Percentiles rank a stretch among this genome's conserved stretches.
Evolutionary conservation across 129 eudicot genomes (phyloP).

Genomic region (Rutidosis leptorrhynchoides): DNA sequence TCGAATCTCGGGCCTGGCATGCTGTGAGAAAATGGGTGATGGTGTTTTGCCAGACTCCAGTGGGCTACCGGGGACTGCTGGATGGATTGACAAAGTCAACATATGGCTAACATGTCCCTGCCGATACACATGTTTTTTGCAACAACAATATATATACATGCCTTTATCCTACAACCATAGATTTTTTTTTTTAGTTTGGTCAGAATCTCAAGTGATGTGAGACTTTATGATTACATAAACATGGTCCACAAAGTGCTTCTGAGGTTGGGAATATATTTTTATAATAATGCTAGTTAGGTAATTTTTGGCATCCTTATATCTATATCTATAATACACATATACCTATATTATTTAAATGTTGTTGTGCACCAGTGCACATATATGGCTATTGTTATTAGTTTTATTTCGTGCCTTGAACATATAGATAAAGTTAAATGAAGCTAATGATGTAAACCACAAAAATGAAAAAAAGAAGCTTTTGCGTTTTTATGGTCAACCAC

Average conservation of each 20-base stretch:
- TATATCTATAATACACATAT: no score
- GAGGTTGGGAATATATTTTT: slow-evolving; percentile 16
- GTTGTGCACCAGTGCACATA: background rate
- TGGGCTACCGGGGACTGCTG: no score
- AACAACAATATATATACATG: no score
- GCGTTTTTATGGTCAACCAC: slow-evolving; percentile 15
- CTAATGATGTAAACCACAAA: slow-evolving; percentile 17
- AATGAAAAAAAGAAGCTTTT: background rate
- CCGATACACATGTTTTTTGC: no score
- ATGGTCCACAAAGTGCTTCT: slow-evolving; percentile 18
- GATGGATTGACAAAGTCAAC: no score
- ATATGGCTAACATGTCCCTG: no score
- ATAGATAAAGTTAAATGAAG: background rate
- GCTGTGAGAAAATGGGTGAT: no score
- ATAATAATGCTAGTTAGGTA: slow-evolving; percentile 1
- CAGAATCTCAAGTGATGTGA: slow-evolving; percentile 19
- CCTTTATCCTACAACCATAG: slow-evolving; percentile 24
- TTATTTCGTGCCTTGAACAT: slow-evolving; percentile 3
- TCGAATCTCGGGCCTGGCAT: no score
- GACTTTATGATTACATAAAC: slow-evolving; percentile 19
- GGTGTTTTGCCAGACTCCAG: no score
- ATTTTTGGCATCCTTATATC: background rate
- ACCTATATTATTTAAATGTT: background rate
- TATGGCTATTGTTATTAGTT: background rate
- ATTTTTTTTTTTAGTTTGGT: slow-evolving; percentile 22